phyloP scores from a whole-genome alignment of 129 eudicot genomes.

The Saposhnikovia divaricata region DNA sequence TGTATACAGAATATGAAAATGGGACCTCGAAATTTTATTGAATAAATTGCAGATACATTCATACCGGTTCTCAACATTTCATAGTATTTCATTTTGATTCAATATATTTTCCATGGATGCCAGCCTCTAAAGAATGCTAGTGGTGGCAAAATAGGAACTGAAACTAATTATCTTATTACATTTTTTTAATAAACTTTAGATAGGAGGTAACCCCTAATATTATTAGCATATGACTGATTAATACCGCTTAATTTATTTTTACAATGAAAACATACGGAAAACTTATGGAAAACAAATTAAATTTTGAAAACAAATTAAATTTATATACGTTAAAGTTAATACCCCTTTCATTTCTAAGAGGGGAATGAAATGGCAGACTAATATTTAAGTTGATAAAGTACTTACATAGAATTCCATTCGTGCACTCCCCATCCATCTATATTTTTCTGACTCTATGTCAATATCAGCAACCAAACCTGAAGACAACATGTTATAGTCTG shows the following conservation, averaged over 20 bases:
- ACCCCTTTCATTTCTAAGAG: neutral
- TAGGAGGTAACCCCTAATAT: neutral
- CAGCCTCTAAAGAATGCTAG: neutral
- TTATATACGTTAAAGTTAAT: neutral
- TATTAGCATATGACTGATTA: neutral
- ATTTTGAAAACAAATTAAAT: neutral
- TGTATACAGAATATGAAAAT: neutral
- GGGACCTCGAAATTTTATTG: neutral
- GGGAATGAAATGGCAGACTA: neutral
- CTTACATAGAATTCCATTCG: conserved; percentile 74
- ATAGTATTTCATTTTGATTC: neutral
- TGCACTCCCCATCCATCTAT: conserved; percentile 95
- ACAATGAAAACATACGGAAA: neutral
- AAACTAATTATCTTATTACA: neutral
- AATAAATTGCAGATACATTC: neutral
- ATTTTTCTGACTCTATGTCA: conserved; percentile 92
- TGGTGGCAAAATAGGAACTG: neutral
- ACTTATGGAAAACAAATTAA: neutral
- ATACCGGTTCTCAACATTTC: neutral
- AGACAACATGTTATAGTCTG: neutral
- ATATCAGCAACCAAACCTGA: conserved; percentile 88
- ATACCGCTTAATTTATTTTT: neutral
- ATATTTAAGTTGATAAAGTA: neutral
- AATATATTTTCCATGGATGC: neutral
- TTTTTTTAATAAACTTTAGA: neutral